A percentile compares a stretch with the other conserved stretches of the same genome.
phyloP scores from a whole-genome alignment of 73 alveolate species.

The Paramecium bursaria region DNA sequence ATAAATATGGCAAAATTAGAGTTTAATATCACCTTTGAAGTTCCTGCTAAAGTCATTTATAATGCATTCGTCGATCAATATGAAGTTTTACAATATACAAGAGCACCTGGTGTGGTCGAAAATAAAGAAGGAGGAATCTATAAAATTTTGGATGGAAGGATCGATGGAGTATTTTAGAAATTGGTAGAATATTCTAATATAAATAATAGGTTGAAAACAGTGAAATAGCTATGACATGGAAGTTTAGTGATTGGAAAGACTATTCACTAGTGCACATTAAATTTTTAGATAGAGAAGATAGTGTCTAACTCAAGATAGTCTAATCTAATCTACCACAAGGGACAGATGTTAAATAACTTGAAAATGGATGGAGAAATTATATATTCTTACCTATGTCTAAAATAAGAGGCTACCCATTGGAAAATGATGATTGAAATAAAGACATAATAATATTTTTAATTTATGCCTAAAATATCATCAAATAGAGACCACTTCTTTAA shows the following conservation, averaged over 20 bases:
- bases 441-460: no score
- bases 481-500: slow-evolving; percentile 26
- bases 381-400: slow-evolving; percentile 56
- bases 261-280: background rate
- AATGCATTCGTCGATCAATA: slow-evolving; percentile 28
- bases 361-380: slow-evolving; percentile 51
- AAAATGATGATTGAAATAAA: no score
- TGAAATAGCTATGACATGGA: slow-evolving; percentile 55
- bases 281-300: slow-evolving; percentile 30
- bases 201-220: slow-evolving; percentile 37
- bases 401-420: slow-evolving; percentile 62
- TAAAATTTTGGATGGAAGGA: slow-evolving; percentile 56
- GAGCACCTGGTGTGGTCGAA: slow-evolving; percentile 59
- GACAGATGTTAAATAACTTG: background rate
- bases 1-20: slow-evolving; percentile 58
- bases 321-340: slow-evolving; percentile 19
- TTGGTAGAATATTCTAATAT: background rate
- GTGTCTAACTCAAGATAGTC: background rate
- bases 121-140: slow-evolving; percentile 35
- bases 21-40: slow-evolving; percentile 39
- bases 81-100: slow-evolving; percentile 44
- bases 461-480: slow-evolving; percentile 65
- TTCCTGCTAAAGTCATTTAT: slow-evolving; percentile 32
- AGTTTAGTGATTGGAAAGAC: slow-evolving; percentile 46
- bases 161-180: slow-evolving; percentile 30